Base-by-base conservation (phyloP, 345 rosid genomes). In the Diplotaxis tenuifolia region DNA sequence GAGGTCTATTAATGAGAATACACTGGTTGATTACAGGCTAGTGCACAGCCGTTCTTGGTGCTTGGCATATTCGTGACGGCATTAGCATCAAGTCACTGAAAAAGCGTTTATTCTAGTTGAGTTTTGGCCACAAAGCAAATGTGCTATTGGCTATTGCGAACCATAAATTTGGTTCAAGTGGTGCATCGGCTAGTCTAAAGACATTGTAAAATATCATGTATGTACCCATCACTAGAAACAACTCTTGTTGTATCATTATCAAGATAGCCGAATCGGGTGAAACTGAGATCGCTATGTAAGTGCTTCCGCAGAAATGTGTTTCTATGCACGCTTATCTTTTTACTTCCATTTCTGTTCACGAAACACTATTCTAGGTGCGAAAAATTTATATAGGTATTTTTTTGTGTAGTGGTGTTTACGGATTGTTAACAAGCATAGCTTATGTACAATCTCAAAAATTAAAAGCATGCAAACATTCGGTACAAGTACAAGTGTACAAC, bases 51-150 rank as follows among this genome's bases (percentile, higher is more conserved):
- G 22, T 95, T 95, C 76, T 82, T 95, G 62, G 92, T 92, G 64
- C 93, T 95, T 1, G 99, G 99, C 65, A 76, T 91, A 52, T 68
- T 95, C 80, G 97, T 95, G 67, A 95, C 97, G 32, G 97, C 99
- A 47, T 77, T 95, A 72, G 99, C 99, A 22, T 87, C 89, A 7
- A 92, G 91, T 78, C 96, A 89, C 73, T 95, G 68, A 76, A 56
- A 2, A 9, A 9, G 3, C 12, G 47, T n/a, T n/a, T 68, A 62
- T 9, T 9, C 1, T 19, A 28, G 19, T 53, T 28, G 7, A 20
- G 63, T 68, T 67, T 50, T 27, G 63, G 49, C 1, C 55, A 21
- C 58, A 12, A 38, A 12, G 21, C 42, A 14, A 42, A 67, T 1
- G 10, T 3, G n/a, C n/a, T n/a, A n/a, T n/a, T n/a, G n/a, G 34